Evolutionary conservation across 805 yeast genomes (phyloP).

Genomic region (Maudiozyma barnettii): DNA sequence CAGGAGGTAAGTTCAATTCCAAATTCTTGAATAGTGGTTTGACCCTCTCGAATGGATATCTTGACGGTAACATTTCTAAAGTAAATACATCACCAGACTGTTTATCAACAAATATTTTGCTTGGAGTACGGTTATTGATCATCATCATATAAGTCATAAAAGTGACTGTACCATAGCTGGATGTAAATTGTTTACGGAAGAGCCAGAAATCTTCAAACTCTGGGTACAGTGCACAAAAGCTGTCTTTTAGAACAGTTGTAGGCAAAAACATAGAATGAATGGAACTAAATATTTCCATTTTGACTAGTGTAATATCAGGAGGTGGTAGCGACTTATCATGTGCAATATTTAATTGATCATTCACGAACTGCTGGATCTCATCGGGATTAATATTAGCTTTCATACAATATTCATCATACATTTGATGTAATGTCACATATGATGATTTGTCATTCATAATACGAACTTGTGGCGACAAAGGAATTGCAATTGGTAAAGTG

Average conservation of each 20-base stretch:
- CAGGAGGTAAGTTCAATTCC: slow-evolving; percentile 32
- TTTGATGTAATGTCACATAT: slow-evolving; percentile 61
- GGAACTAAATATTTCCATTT: slow-evolving; percentile 84
- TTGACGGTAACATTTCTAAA: slow-evolving; percentile 89
- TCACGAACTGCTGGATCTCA: slow-evolving; percentile 79
- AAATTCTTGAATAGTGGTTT: slow-evolving; percentile 31
- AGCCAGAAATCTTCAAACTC: slow-evolving; percentile 93
- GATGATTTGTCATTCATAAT: slow-evolving; percentile 77
- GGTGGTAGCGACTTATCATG: slow-evolving; percentile 88
- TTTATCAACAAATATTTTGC: slow-evolving; percentile 75
- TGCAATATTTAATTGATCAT: slow-evolving; percentile 81
- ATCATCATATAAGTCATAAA: slow-evolving; percentile 93
- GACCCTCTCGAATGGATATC: slow-evolving; percentile 43
- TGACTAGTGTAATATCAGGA: slow-evolving; percentile 80
- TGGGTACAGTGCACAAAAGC: slow-evolving; percentile 59
- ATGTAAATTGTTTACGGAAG: slow-evolving; percentile 88
- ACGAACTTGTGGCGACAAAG: slow-evolving; percentile 89
- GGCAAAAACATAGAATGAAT: slow-evolving; percentile 86
- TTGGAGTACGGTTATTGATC: slow-evolving; percentile 87
- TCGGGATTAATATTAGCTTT: slow-evolving; percentile 67
- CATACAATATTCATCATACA: slow-evolving; percentile 82
- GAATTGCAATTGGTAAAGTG: slow-evolving; percentile 85
- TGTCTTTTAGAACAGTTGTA: slow-evolving; percentile 67
- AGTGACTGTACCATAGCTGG: slow-evolving; percentile 87
- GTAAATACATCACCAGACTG: slow-evolving; percentile 87